Evolutionary conservation across 202 grass and related monocot species (phyloP), one percentile per base, ranked within the genome.

Genomic region (Brachypodium distachyon): DNA sequence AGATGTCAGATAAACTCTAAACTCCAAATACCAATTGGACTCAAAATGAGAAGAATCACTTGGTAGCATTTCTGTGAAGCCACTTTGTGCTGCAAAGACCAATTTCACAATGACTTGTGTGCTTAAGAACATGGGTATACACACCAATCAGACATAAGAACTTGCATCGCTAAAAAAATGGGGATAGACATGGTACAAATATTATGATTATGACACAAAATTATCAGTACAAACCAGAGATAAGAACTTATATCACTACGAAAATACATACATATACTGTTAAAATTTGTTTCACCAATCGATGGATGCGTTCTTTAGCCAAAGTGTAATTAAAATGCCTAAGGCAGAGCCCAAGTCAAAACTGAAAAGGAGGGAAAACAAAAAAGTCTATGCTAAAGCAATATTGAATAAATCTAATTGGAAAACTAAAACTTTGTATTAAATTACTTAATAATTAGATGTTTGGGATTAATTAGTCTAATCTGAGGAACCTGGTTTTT

Each of bases 1-100:
- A 61, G 39, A 76, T 51, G 18, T 37, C 18, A 25, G 48, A 39
- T 4, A 56, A 26, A 27, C 9, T 63, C 49, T 39, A 73, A 42
- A 74, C 3, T 1, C 1, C 23, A 39, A 65, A 31, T 27, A 61
- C 14, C 14, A 7, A 7, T 14, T 52, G 59, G 21, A 77, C 58
- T 43, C 4, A 77, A 77, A 65, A 74, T 57, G 18, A 40, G 28
- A 50, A 77, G 44, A 63, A 52, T 65, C 8, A 59, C 33, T 74
- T 58, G 48, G 9, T 4, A 28, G 33, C 4, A 3, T 49, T 37
- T 41, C 21, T 41, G 17, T 53, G 39, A 41, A 77, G 53, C 7
- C 7, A 38, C 19, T 31, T 61, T 81, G 11, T 41, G 42, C 11
- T 17, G 49, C 29, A 28, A 81, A 38, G 22, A 61, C 50, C 56